Evolutionary conservation across 371 early-diverging fungal species (phyloP).

Genomic region (Nosema muscidifuracis): DNA sequence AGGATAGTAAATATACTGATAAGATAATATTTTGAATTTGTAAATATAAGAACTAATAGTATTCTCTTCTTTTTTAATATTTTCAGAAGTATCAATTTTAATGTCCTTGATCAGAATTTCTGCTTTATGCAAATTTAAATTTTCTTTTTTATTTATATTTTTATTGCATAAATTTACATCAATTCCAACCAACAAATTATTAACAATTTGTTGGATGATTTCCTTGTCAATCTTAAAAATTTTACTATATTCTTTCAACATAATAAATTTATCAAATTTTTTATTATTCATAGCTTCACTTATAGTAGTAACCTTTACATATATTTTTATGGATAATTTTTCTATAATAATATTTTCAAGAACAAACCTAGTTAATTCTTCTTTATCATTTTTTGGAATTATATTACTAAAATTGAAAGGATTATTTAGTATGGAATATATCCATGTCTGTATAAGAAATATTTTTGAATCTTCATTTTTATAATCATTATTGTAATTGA

Average conservation of each 20-base stretch:
- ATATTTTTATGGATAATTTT: conserved; percentile 2
- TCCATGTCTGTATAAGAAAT: neutral
- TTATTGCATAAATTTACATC: neutral
- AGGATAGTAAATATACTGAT: neutral
- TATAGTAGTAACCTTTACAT: neutral
- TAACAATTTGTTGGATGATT: neutral
- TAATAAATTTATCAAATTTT: neutral
- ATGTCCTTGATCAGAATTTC: neutral
- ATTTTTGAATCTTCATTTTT: neutral
- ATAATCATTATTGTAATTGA: neutral
- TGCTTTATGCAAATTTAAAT: neutral
- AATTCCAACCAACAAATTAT: neutral
- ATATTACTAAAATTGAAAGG: neutral
- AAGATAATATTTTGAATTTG: conserved; percentile 35
- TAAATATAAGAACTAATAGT: neutral
- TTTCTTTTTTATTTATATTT: conserved; percentile 1
- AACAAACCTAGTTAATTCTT: neutral
- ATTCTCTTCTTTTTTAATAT: neutral
- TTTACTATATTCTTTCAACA: neutral
- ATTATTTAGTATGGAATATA: neutral
- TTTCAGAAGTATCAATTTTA: no score
- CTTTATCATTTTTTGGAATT: neutral
- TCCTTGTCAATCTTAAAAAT: neutral
- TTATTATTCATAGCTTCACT: neutral
- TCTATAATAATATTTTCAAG: neutral